phyloP scores from a whole-genome alignment of 2,329 filamentous ascomycete genomes.

The Xylaria multiplex region DNA sequence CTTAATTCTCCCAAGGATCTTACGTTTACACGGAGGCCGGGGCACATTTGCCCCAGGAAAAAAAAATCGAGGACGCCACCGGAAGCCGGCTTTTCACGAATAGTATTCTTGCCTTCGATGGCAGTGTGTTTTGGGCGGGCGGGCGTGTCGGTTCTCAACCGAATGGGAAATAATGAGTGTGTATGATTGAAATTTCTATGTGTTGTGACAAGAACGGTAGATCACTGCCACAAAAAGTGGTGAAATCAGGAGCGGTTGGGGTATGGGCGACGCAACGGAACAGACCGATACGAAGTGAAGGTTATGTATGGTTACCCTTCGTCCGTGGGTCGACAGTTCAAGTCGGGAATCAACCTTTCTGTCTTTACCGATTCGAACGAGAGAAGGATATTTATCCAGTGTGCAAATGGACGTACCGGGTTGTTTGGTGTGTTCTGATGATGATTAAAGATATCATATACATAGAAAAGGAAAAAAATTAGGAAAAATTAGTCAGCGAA shows the following conservation, averaged over 20 bases:
- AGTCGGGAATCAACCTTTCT: slow-evolving; percentile 34
- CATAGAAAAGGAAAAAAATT: slow-evolving; percentile 24
- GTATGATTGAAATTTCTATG: slow-evolving; percentile 25
- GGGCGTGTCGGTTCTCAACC: not conserved
- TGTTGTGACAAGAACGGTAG: slow-evolving; percentile 13
- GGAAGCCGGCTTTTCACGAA: slow-evolving; percentile 11
- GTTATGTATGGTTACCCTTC: slow-evolving; percentile 12
- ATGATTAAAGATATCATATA: slow-evolving; percentile 19
- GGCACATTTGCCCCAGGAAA: not conserved
- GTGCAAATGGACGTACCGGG: slow-evolving; percentile 12
- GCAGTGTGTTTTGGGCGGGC: slow-evolving; percentile 3
- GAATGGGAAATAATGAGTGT: slow-evolving; percentile 12
- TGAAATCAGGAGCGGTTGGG: not conserved
- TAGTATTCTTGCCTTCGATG: not conserved
- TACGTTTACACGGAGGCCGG: slow-evolving; percentile 8
- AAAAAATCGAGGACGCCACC: not conserved
- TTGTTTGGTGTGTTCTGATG: slow-evolving; percentile 24
- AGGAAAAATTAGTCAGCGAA: slow-evolving; percentile 27
- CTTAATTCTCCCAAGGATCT: not conserved
- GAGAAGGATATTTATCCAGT: slow-evolving; percentile 13
- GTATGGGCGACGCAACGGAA: slow-evolving; percentile 19
- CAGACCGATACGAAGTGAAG: slow-evolving; percentile 7
- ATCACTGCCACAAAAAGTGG: slow-evolving; percentile 15
- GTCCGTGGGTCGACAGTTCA: slow-evolving; percentile 24
- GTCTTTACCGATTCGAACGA: slow-evolving; percentile 37